Evolutionary conservation across 1,284 basidiomycete species (phyloP), one percentile per base, ranked within the genome.

Genomic region (Chalciporus piperatoides): DNA sequence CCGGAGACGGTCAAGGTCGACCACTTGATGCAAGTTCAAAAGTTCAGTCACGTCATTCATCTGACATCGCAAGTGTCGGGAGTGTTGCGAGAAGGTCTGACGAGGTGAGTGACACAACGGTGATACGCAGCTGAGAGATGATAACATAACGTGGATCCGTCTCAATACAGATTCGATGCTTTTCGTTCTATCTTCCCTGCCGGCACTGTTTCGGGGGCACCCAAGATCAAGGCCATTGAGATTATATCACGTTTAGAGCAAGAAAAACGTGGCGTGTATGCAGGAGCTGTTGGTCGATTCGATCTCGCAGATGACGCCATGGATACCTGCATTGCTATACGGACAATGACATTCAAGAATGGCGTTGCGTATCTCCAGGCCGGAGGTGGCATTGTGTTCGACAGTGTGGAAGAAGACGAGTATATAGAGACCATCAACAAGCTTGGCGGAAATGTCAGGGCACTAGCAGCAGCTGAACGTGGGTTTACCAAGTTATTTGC

Each of bases 121-220:
- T 43, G 40, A 10, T 8, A 32, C 45, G 10, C 30, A n/a, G 8
- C 21, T 35, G 28, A n/a, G 32, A 39, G 36, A 41, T 40, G 43
- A 39, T 48, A 14, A 37, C 28, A 1, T 12, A 46, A 37, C 6
- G 17, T 36, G 32, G 3, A 19, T 23, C 25, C 44, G 51, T 42
- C 28, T 17, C 6, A 19, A 28, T 15, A 3, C 60, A 93, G 94
- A 58, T 99, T 98, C 65, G 97, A 99, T 68, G 97, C 97, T 0
- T 97, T 99, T 77, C 85, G 97, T 19, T 98, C 95, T 39, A 99
- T 99, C 60, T 99, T 99, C 76, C 97, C 97, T 0, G 96, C 97
- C 5, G 97, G 97, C 1, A 99, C 97, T 2, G 96, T 99, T n/a
- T 97, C 93, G 0, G 97, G 97, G 12, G 97, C 97, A 25, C 97